A percentile compares a stretch with the other conserved stretches of the same genome.
Evolutionary conservation across 495 filamentous ascomycete species (phyloP).

Genomic region (Parathielavia appendiculata): DNA sequence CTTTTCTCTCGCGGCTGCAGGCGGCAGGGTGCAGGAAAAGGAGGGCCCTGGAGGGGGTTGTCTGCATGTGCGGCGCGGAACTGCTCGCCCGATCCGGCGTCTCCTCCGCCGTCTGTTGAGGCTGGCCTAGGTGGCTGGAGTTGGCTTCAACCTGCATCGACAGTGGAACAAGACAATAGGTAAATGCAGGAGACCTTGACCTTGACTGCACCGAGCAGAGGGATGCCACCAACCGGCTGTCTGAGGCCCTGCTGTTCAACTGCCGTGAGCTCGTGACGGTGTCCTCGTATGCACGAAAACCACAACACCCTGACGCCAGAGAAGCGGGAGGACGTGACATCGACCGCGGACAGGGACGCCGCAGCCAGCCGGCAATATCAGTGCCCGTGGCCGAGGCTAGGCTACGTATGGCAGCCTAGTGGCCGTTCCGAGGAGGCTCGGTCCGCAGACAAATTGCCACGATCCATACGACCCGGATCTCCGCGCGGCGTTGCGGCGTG

Average conservation of each 20-base stretch:
- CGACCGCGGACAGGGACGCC: neutral
- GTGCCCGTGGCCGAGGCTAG: neutral
- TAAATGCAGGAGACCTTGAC: neutral
- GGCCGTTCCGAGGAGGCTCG: conserved; percentile 14
- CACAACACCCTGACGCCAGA: neutral
- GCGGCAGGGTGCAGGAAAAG: conserved; percentile 14
- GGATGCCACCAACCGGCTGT: neutral
- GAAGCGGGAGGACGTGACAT: conserved; percentile 6
- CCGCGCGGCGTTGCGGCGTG: conserved; percentile 8
- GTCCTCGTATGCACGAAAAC: neutral
- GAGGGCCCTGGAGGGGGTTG: conserved; percentile 11
- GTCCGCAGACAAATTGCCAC: conserved; percentile 4
- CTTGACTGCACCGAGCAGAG: neutral
- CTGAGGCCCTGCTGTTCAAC: neutral
- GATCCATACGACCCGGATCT: conserved; percentile 4
- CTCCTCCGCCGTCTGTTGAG: conserved; percentile 7
- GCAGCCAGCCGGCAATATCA: neutral
- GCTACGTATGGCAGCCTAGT: neutral
- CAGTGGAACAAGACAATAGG: neutral
- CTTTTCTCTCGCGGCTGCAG: conserved; percentile 19
- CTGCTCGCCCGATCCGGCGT: conserved; percentile 15
- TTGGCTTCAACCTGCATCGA: neutral
- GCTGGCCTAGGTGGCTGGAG: neutral
- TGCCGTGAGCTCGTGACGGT: neutral
- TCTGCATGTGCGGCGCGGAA: conserved; percentile 17